These are phyloP conservation scores for Exobasidium rhododendri DNA, from an alignment of 1,284 basidiomycete genomes.

Conservation along the genomic window DNA sequence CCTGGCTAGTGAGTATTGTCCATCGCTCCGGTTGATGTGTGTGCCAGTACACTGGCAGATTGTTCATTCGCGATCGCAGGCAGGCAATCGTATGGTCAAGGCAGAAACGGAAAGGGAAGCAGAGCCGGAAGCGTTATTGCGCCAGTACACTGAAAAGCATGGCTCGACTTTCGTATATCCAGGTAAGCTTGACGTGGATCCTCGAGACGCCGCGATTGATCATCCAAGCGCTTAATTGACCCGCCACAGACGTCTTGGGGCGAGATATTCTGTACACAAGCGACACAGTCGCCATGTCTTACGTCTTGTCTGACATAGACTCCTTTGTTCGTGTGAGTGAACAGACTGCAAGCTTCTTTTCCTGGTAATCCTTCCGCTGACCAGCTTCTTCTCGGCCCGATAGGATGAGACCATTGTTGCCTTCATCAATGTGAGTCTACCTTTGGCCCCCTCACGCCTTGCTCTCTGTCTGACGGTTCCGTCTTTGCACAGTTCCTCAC, in stretches of 20 bases:
- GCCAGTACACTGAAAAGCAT: not conserved
- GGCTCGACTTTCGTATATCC: not conserved
- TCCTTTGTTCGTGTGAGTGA: not conserved
- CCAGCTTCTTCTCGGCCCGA: no score
- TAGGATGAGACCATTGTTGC: not conserved
- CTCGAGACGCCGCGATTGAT: not conserved
- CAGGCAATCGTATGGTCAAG: not conserved
- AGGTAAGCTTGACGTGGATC: not conserved
- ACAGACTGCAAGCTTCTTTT: no score
- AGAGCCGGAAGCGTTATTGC: not conserved
- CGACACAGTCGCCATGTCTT: not conserved
- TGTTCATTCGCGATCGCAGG: no score
- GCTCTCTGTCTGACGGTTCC: no score
- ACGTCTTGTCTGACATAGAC: constrained; percentile 1
- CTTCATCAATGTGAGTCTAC: not conserved
- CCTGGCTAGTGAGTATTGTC: no score
- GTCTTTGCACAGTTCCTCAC: not conserved
- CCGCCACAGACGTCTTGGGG: not conserved
- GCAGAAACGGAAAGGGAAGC: not conserved
- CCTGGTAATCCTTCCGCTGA: no score
- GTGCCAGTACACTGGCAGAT: no score
- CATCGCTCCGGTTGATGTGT: no score
- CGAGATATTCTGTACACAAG: not conserved
- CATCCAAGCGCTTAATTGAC: no score
- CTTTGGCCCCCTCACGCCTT: no score